Percentiles rank a stretch among this genome's conserved stretches.
Evolutionary conservation across 805 yeast species (phyloP).

Genomic region (Wickerhamiella kurtzmanii): DNA sequence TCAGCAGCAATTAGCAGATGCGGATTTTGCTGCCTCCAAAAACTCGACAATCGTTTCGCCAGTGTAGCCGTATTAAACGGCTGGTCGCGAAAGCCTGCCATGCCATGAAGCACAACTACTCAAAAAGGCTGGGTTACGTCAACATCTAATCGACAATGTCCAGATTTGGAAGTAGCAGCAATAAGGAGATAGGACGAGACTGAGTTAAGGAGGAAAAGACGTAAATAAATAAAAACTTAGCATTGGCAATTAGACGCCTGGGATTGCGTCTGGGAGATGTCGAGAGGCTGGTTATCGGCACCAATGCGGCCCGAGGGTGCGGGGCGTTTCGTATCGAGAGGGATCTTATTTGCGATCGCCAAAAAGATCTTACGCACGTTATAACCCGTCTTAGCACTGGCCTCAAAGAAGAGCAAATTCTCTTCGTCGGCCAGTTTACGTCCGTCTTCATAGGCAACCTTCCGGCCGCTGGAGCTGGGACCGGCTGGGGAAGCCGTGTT

Average conservation of each 20-base stretch:
- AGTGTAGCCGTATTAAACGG: slow-evolving; percentile 12
- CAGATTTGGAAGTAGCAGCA: neutral
- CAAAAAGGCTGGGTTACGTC: no score
- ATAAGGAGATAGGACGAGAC: slow-evolving; percentile 1
- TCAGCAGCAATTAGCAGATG: slow-evolving; percentile 6
- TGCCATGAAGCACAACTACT: no score
- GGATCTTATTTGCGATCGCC: slow-evolving; percentile 79
- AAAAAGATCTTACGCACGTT: slow-evolving; percentile 86
- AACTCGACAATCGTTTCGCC: slow-evolving; percentile 9
- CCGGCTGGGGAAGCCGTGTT: neutral
- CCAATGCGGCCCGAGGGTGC: slow-evolving; percentile 19
- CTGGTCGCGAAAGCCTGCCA: slow-evolving; percentile 10
- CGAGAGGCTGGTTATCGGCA: slow-evolving; percentile 15
- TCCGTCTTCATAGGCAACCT: slow-evolving; percentile 80
- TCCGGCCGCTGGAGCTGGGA: slow-evolving; percentile 32
- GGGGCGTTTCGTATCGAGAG: slow-evolving; percentile 31
- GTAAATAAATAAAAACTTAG: slow-evolving; percentile 6
- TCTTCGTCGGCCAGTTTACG: slow-evolving; percentile 80
- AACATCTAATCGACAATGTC: no score
- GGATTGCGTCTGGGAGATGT: slow-evolving; percentile 8
- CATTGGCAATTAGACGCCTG: slow-evolving; percentile 20
- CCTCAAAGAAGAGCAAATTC: slow-evolving; percentile 79
- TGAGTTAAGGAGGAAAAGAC: neutral
- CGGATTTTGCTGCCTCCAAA: slow-evolving; percentile 5
- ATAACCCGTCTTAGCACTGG: slow-evolving; percentile 81